These are phyloP conservation scores for Boletales sp. DNA, from an alignment of 768 basidiomycete species.

Conservation along the genomic window DNA sequence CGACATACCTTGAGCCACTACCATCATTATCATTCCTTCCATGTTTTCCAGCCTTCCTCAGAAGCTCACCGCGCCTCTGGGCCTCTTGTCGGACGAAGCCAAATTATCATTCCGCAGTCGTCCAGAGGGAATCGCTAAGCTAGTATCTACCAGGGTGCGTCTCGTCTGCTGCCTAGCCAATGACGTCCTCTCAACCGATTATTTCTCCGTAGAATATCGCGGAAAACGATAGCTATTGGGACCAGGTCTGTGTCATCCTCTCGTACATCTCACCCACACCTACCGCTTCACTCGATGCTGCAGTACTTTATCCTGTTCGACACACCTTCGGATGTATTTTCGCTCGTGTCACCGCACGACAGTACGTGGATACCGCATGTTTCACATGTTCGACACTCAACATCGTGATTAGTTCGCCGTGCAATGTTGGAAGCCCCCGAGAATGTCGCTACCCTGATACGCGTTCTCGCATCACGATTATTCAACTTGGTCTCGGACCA, in stretches of 20 bases:
- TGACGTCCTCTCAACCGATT: not conserved
- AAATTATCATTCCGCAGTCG: slow-evolving; percentile 88
- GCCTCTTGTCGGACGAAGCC: slow-evolving; percentile 80
- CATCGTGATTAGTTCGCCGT: slow-evolving; percentile 59
- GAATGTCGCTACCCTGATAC: slow-evolving; percentile 81
- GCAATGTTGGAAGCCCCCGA: slow-evolving; percentile 80
- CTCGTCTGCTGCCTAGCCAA: not conserved
- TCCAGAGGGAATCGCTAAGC: slow-evolving; percentile 72
- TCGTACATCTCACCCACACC: not conserved
- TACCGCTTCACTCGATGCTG: not conserved
- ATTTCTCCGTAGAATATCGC: slow-evolving; percentile 58
- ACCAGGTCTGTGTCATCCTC: slow-evolving; percentile 56
- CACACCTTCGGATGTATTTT: slow-evolving; percentile 87
- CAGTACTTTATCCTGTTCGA: slow-evolving; percentile 86
- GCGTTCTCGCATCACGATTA: slow-evolving; percentile 61
- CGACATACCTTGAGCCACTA: too few species aligned
- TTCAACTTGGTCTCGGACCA: slow-evolving; percentile 77
- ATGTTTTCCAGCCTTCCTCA: slow-evolving; percentile 76
- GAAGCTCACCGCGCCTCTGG: slow-evolving; percentile 69
- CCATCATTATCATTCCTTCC: not conserved
- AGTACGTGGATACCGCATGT: slow-evolving; percentile 44
- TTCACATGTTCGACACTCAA: slow-evolving; percentile 7
- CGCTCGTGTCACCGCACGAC: slow-evolving; percentile 82
- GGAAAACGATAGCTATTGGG: slow-evolving; percentile 80
- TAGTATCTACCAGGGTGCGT: slow-evolving; percentile 70